Evolutionary conservation across 2,329 filamentous ascomycete species (phyloP).

Genomic region (Pestalotiopsis fici): DNA sequence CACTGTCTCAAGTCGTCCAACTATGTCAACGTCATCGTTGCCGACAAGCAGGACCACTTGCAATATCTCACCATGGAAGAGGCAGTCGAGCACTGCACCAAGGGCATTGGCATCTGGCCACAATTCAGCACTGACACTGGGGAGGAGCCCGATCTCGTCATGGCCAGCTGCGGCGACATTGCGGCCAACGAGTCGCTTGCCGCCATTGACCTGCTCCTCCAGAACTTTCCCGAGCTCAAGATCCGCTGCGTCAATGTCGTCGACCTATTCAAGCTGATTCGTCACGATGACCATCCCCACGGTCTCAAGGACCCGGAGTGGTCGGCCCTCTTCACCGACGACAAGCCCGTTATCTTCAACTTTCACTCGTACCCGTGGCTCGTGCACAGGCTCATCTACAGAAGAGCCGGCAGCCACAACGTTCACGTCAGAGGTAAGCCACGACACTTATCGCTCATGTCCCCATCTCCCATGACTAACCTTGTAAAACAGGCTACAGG

Average conservation of each 20-base stretch:
- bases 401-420: slow-evolving; percentile 67
- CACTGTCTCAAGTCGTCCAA: slow-evolving; percentile 74
- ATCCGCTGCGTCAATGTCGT: slow-evolving; percentile 80
- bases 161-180: slow-evolving; percentile 76
- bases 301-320: slow-evolving; percentile 69
- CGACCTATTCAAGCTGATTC: slow-evolving; percentile 79
- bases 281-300: slow-evolving; percentile 70
- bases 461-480: background rate
- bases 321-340: slow-evolving; percentile 68
- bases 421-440: slow-evolving; percentile 64
- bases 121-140: slow-evolving; percentile 73
- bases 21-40: slow-evolving; percentile 80
- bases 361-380: slow-evolving; percentile 85
- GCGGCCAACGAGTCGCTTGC: slow-evolving; percentile 74
- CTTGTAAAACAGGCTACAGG: slow-evolving; percentile 54
- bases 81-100: slow-evolving; percentile 75
- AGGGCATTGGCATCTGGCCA: slow-evolving; percentile 77
- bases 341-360: slow-evolving; percentile 78
- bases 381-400: slow-evolving; percentile 75
- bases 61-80: slow-evolving; percentile 75
- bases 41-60: slow-evolving; percentile 78
- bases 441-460: slow-evolving; percentile 18
- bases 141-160: slow-evolving; percentile 71
- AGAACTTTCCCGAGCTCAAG: slow-evolving; percentile 70
- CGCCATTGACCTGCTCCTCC: slow-evolving; percentile 72